Evolutionary conservation across 768 basidiomycete species (phyloP).

Genomic region (Pisolithus sp.): DNA sequence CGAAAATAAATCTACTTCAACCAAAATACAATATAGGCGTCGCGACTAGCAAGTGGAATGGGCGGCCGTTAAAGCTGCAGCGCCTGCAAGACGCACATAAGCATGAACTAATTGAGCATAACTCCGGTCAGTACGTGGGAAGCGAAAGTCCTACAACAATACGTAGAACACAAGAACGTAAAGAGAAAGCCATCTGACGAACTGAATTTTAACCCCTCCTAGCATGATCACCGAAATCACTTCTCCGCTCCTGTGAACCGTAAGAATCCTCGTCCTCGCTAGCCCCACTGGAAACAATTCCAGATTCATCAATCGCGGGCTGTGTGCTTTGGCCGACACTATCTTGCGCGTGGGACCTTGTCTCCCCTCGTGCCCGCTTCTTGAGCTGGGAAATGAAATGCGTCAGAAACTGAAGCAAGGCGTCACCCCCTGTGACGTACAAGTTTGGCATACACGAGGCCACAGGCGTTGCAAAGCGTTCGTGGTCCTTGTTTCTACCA

Average conservation of each 20-base stretch:
- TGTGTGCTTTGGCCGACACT: constrained; percentile 26
- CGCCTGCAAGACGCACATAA: neutral
- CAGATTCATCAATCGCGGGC: constrained; percentile 21
- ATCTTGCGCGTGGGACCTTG: constrained; percentile 20
- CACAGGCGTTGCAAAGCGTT: constrained; percentile 82
- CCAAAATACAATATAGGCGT: neutral
- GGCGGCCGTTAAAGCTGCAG: neutral
- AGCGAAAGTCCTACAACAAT: neutral
- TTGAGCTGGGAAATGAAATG: constrained; percentile 20
- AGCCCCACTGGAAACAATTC: constrained; percentile 22
- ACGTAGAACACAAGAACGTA: constrained; percentile 14
- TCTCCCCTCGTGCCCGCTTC: constrained; percentile 30
- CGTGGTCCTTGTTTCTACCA: constrained; percentile 52
- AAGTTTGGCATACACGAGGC: constrained; percentile 81
- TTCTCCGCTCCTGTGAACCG: constrained; percentile 29
- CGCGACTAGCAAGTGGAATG: neutral
- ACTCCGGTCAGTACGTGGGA: neutral
- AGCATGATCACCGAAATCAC: constrained; percentile 29
- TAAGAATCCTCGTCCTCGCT: constrained; percentile 30
- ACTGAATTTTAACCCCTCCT: constrained; percentile 24
- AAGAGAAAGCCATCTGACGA: constrained; percentile 12
- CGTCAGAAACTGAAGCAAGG: constrained; percentile 16
- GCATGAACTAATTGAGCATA: neutral
- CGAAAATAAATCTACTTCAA: neutral
- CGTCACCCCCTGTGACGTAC: constrained; percentile 40